Evolutionary conservation across 768 basidiomycete species (phyloP).

Genomic region (Rhodotorula babjevae): DNA sequence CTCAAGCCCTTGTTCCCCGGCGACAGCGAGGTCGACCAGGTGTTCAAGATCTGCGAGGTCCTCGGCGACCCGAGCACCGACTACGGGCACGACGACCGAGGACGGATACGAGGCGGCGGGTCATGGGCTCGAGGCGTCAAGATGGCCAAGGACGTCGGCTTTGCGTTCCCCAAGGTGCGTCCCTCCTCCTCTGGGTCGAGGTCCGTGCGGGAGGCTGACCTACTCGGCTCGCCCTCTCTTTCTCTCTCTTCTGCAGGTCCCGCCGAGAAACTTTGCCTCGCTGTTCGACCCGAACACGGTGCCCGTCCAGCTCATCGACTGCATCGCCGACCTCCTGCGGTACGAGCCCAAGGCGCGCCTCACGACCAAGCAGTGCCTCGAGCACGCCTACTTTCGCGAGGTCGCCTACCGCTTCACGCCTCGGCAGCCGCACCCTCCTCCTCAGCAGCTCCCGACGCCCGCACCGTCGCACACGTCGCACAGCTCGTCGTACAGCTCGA

Average conservation of each 20-base stretch:
- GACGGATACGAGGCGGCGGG: slow-evolving; percentile 74
- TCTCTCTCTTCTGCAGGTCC: slow-evolving; percentile 42
- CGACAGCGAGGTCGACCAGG: slow-evolving; percentile 84
- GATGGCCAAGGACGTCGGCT: slow-evolving; percentile 80
- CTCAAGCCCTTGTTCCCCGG: slow-evolving; percentile 94
- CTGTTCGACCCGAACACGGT: slow-evolving; percentile 69
- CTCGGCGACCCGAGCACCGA: slow-evolving; percentile 83
- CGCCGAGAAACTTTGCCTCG: slow-evolving; percentile 52
- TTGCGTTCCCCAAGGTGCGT: slow-evolving; percentile 80
- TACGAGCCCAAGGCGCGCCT: slow-evolving; percentile 85
- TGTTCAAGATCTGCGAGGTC: slow-evolving; percentile 82
- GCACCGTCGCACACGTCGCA: slow-evolving; percentile 7
- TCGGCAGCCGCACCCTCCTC: slow-evolving; percentile 25
- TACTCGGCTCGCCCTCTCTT: neutral
- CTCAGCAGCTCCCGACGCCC: slow-evolving; percentile 34
- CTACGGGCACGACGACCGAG: slow-evolving; percentile 70
- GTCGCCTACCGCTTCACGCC: slow-evolving; percentile 51
- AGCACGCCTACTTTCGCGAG: slow-evolving; percentile 83
- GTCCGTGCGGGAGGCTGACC: neutral
- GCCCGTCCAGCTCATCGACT: slow-evolving; percentile 76
- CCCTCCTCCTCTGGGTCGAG: neutral
- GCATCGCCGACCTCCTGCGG: slow-evolving; percentile 82
- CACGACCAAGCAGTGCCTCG: slow-evolving; percentile 77
- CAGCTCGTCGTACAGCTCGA: slow-evolving; percentile 15
- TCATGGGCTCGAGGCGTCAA: slow-evolving; percentile 77